Percentiles rank a stretch among this genome's conserved stretches.
These are phyloP conservation scores for Hypocreales sp. DNA, from an alignment of 2,329 filamentous ascomycete species.

Conservation along the genomic window DNA sequence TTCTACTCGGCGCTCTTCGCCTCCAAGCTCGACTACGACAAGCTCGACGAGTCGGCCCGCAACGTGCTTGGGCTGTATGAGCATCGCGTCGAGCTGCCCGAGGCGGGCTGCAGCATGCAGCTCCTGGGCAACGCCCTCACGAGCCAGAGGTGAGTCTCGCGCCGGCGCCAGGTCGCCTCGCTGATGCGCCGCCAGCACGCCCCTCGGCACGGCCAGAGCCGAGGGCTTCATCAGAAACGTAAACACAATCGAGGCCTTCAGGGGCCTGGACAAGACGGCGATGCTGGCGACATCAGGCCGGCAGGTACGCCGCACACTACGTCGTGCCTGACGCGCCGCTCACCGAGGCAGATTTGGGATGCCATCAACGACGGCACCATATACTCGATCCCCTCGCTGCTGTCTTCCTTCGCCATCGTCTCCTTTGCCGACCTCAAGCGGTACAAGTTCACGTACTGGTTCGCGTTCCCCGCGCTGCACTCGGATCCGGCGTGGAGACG, in stretches of 20 bases:
- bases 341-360: conserved; percentile 68
- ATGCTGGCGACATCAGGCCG: conserved; percentile 66
- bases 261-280: conserved; percentile 61
- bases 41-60: conserved; percentile 84
- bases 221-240: conserved; percentile 93
- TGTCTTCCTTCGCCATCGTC: conserved; percentile 77
- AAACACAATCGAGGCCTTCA: conserved; percentile 91
- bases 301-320: conserved; percentile 38
- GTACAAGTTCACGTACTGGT: conserved; percentile 97
- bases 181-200: conserved; percentile 34
- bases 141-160: conserved; percentile 54
- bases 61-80: conserved; percentile 82
- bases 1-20: conserved; percentile 90
- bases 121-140: conserved; percentile 77
- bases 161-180: conserved; percentile 4
- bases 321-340: conserved; percentile 3
- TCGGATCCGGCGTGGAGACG: conserved; percentile 74
- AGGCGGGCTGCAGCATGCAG: conserved; percentile 76
- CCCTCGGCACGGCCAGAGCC: conserved; percentile 59
- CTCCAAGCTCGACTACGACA: conserved; percentile 92
- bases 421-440: conserved; percentile 95
- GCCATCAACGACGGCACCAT: conserved; percentile 94
- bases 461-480: conserved; percentile 86
- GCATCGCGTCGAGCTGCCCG: conserved; percentile 56
- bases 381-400: conserved; percentile 82